A percentile compares a stretch with the other conserved stretches of the same genome.
phyloP scores from a whole-genome alignment of 352 stramenopile genomes.

The Phytopythium sindhum region DNA sequence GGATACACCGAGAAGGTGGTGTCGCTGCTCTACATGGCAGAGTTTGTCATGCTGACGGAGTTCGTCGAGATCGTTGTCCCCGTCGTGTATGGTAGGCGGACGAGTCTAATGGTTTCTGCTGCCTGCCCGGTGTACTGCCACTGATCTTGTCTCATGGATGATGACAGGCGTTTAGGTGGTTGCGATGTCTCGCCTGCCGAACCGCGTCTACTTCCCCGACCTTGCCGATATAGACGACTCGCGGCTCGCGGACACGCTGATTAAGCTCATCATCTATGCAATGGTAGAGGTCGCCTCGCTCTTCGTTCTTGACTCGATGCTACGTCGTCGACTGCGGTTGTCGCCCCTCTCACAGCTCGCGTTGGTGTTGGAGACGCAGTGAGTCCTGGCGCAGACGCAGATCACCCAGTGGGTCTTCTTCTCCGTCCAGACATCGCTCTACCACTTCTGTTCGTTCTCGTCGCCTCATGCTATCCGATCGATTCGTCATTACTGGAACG shows the following conservation, averaged over 20 bases:
- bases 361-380: slow-evolving; percentile 25
- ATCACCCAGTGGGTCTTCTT: slow-evolving; percentile 22
- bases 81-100: slow-evolving; percentile 25
- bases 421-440: slow-evolving; percentile 18
- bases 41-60: slow-evolving; percentile 37
- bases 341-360: slow-evolving; percentile 18
- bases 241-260: slow-evolving; percentile 8
- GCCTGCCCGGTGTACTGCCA: too few relatives aligned
- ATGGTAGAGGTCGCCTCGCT: slow-evolving; percentile 11
- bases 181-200: slow-evolving; percentile 14
- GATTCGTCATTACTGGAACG: too few relatives aligned
- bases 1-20: slow-evolving; percentile 12
- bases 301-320: slow-evolving; percentile 11
- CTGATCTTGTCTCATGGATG: background rate
- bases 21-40: slow-evolving; percentile 21
- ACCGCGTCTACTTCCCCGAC: slow-evolving; percentile 27
- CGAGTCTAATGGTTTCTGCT: too few relatives aligned
- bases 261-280: slow-evolving; percentile 15
- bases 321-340: slow-evolving; percentile 16
- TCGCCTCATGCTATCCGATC: too few relatives aligned
- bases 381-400: slow-evolving; percentile 10
- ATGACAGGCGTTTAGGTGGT: background rate
- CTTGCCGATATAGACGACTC: slow-evolving; percentile 11
- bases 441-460: slow-evolving; percentile 10
- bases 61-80: slow-evolving; percentile 37